Conservation (phyloP, 352 stramenopile genomes). For the Globisporangium spiculum region DNA sequence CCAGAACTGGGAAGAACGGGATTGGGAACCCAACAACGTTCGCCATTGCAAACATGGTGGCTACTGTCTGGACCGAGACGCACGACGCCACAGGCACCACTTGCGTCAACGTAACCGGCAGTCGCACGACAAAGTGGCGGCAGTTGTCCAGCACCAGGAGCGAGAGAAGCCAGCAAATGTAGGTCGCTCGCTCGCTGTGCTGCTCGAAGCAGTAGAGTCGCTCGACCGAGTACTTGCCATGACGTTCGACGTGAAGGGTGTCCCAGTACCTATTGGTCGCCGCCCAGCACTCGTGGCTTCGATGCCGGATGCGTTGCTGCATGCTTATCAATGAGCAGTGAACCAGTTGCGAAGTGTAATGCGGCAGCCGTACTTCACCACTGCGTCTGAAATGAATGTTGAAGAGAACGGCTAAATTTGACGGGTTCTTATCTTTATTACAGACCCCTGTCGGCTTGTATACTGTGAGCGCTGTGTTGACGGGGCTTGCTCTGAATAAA, state of each 20-base stretch:
- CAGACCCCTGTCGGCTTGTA: too few species aligned
- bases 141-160: slow-evolving; percentile 13
- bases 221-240: slow-evolving; percentile 12
- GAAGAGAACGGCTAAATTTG: too few species aligned
- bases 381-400: too few species aligned
- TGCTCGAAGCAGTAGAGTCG: slow-evolving; percentile 5
- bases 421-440: too few species aligned
- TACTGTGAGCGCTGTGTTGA: too few species aligned
- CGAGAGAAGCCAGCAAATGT: slow-evolving; percentile 11
- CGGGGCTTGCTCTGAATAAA: not conserved
- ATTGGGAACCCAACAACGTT: not conserved
- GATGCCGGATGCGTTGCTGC: too few species aligned
- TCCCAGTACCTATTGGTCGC: not conserved
- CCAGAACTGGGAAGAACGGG: not conserved
- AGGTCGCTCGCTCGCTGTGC: not conserved
- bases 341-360: too few species aligned
- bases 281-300: not conserved
- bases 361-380: too few species aligned
- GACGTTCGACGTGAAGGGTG: slow-evolving; percentile 14
- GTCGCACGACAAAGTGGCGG: slow-evolving; percentile 5
- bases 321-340: too few species aligned
- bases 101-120: not conserved
- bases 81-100: not conserved
- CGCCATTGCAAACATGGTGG: not conserved
- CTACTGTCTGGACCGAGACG: too few species aligned